Base-by-base conservation (phyloP, 2,329 filamentous ascomycete genomes). In the Aspergillus viridinutans region DNA sequence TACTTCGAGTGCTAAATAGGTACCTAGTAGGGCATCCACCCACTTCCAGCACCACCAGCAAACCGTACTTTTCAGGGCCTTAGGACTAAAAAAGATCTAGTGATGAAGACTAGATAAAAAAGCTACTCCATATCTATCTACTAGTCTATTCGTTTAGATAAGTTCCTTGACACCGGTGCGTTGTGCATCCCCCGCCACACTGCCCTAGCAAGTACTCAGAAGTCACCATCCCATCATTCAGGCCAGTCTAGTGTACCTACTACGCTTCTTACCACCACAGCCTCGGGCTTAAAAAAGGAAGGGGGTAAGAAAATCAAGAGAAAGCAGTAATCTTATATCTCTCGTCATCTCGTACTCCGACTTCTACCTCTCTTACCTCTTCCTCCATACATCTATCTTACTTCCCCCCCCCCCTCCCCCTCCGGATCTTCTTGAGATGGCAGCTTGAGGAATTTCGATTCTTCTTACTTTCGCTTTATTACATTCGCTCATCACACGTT, bases 401-500 rank as follows among this genome's bases (percentile, higher is more conserved):
- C 57, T 58, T 54, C 57, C 50, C 25, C 55, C 43, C 51, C 49
- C 25, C 55, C 45, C 53, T 51, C 50, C 55, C 50, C 50, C 26
- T n/a, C 26, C 25, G 14, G 9, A 32, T 49, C 52, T 58, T 60
- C 51, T 54, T 65, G 67, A 64, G 65, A 72, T 71, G 69, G 69
- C 64, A 67, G 56, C 63, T 63, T 71, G 65, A 66, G 60, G 56
- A 61, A 61, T 60, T 61, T 62, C 62, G 35, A 50, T 25, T 23
- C 45, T 49, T 55, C 23, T 51, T 40, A 52, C 52, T 48, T 57
- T 57, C 54, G 50, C 58, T 43, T 50, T 20, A 49, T 54, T 59
- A 67, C 67, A 69, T 67, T 71, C 70, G 68, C 68, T 71, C 68
- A 66, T 57, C 61, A 56, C 65, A 70, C 72, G 67, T 67, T 74